phyloP scores from a whole-genome alignment of 768 basidiomycete species.

The Cystofilobasidium bisporidii region DNA sequence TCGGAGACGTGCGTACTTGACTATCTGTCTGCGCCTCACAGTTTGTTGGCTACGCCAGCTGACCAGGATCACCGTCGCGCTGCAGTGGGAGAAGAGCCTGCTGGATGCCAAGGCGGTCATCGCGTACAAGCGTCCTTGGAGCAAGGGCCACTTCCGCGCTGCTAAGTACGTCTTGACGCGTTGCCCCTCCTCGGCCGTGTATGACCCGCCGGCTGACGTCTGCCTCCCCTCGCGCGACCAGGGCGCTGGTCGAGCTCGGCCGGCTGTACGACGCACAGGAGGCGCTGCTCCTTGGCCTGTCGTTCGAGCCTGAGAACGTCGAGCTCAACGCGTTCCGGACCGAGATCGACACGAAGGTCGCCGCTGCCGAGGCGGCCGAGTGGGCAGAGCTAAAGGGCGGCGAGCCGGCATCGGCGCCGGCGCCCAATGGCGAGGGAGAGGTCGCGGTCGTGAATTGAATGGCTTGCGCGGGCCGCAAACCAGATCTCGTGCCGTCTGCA shows the following conservation, averaged over 20 bases:
- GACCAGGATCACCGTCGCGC: conserved; percentile 23
- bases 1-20: conserved; percentile 48
- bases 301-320: conserved; percentile 55
- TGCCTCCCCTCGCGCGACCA: conserved; percentile 37
- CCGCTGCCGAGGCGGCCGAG: neutral
- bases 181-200: neutral
- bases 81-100: conserved; percentile 10
- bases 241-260: conserved; percentile 68
- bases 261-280: conserved; percentile 61
- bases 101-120: conserved; percentile 84
- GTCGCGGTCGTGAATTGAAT: neutral
- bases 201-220: conserved; percentile 46
- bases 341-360: conserved; percentile 10
- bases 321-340: conserved; percentile 18
- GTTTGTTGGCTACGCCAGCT: neutral
- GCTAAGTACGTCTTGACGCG: conserved; percentile 29
- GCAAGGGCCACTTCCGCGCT: conserved; percentile 82
- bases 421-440: neutral
- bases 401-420: neutral
- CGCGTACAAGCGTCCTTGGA: conserved; percentile 71
- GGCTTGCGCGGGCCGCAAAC: neutral
- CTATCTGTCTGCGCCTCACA: neutral
- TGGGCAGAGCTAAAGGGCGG: neutral
- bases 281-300: conserved; percentile 68
- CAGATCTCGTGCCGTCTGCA: no score